A percentile compares a stretch with the other conserved stretches of the same genome.
Evolutionary conservation across 2,329 filamentous ascomycete species (phyloP).

Genomic region (Fonsecaea pugnacius): DNA sequence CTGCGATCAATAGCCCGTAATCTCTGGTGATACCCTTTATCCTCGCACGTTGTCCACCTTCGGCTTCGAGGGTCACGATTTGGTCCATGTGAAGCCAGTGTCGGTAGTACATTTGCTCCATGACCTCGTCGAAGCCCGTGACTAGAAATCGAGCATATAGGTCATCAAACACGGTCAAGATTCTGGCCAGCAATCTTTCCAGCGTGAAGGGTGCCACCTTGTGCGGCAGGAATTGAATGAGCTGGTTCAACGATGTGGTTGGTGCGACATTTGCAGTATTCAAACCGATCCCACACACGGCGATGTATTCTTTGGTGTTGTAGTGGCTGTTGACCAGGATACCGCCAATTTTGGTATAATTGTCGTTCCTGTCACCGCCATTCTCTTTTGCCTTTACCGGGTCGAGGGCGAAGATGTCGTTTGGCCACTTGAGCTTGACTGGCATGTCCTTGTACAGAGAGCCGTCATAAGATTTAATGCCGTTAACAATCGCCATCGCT

Average conservation of each 20-base stretch:
- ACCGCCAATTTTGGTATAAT: slow-evolving; percentile 87
- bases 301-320: slow-evolving; percentile 74
- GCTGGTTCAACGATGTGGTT: slow-evolving; percentile 80
- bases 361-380: slow-evolving; percentile 33
- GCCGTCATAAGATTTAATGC: slow-evolving; percentile 76
- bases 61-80: slow-evolving; percentile 73
- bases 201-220: slow-evolving; percentile 62
- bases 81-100: slow-evolving; percentile 85
- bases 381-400: slow-evolving; percentile 45
- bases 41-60: slow-evolving; percentile 70
- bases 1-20: slow-evolving; percentile 82
- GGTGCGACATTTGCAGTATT: slow-evolving; percentile 84
- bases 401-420: slow-evolving; percentile 82
- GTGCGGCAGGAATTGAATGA: slow-evolving; percentile 54
- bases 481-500: slow-evolving; percentile 82
- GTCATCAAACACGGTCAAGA: slow-evolving; percentile 76
- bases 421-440: slow-evolving; percentile 94
- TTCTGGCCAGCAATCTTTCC: slow-evolving; percentile 80
- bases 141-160: slow-evolving; percentile 76
- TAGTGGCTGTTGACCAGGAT: slow-evolving; percentile 91
- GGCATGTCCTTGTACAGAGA: slow-evolving; percentile 74
- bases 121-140: slow-evolving; percentile 71
- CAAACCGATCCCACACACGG: slow-evolving; percentile 83
- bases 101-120: slow-evolving; percentile 78
- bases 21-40: slow-evolving; percentile 90